Evolutionary conservation across 345 rosid species (phyloP).

Genomic region (Camelina hispida): DNA sequence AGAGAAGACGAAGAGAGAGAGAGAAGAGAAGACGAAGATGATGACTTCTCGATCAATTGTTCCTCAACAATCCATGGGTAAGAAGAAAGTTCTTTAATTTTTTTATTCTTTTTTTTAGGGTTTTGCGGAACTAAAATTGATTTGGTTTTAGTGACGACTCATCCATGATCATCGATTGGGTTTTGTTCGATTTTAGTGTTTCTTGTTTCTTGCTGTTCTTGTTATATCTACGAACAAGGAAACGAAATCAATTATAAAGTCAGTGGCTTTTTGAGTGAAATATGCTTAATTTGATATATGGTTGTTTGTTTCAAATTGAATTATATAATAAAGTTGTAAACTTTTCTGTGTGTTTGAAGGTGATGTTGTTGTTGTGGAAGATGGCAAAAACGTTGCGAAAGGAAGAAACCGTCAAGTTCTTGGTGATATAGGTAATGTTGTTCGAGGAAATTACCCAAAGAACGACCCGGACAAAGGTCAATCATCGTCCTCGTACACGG

Average conservation of each 20-base stretch:
- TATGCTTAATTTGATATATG: neutral
- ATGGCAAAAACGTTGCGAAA: slow-evolving; percentile 51
- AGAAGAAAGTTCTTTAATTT: slow-evolving; percentile 2
- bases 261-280: neutral
- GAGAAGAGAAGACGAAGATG: neutral
- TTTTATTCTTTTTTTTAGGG: neutral
- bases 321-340: neutral
- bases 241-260: neutral
- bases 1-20: neutral
- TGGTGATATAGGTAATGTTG: slow-evolving; percentile 88
- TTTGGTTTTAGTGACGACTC: neutral
- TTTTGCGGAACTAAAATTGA: neutral
- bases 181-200: neutral
- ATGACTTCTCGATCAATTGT: slow-evolving; percentile 28
- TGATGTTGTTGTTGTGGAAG: slow-evolving; percentile 28
- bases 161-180: slow-evolving; percentile 3
- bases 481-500: slow-evolving; percentile 39
- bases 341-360: slow-evolving; percentile 22
- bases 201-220: neutral
- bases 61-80: slow-evolving; percentile 35
- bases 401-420: slow-evolving; percentile 80
- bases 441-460: slow-evolving; percentile 57
- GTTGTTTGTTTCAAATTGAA: slow-evolving; percentile 2
- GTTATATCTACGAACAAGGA: neutral
- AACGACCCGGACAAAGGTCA: slow-evolving; percentile 32